phyloP scores from a whole-genome alignment of 2,329 filamentous ascomycete species.

The Hyphodiscus sp. region DNA sequence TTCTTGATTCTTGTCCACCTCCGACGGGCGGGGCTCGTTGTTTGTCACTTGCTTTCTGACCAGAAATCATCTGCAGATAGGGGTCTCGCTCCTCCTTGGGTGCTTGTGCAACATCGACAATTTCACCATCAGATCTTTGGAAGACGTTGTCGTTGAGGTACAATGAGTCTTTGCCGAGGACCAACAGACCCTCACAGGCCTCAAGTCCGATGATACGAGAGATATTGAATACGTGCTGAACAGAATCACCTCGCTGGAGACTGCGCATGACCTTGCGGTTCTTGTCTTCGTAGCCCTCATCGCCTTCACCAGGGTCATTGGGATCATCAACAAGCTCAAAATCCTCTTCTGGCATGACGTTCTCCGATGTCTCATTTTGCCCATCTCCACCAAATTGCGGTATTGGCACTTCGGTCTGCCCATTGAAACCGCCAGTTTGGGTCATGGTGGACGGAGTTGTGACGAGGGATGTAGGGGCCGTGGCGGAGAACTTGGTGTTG shows the following conservation, averaged over 20 bases:
- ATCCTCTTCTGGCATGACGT: constrained; percentile 61
- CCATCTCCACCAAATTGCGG: constrained; percentile 11
- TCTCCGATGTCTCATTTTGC: constrained; percentile 16
- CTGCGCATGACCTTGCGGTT: constrained; percentile 97
- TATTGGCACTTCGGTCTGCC: constrained; percentile 8
- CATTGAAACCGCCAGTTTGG: constrained; percentile 6
- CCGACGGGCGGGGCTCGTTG: constrained; percentile 47
- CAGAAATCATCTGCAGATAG: constrained; percentile 89
- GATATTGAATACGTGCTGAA: constrained; percentile 91
- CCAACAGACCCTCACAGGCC: constrained; percentile 86
- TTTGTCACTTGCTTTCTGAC: constrained; percentile 54
- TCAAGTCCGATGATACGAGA: constrained; percentile 92
- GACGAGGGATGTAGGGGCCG: constrained; percentile 7
- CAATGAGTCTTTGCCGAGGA: constrained; percentile 83
- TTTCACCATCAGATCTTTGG: constrained; percentile 89
- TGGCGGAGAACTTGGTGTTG: constrained; percentile 21
- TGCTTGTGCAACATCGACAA: constrained; percentile 93
- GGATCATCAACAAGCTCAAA: constrained; percentile 96
- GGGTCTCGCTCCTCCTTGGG: constrained; percentile 88
- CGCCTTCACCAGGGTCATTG: constrained; percentile 70
- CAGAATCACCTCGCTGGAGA: constrained; percentile 81
- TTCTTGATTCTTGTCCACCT: constrained; percentile 72
- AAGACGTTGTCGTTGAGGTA: constrained; percentile 98
- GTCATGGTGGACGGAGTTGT: constrained; percentile 9
- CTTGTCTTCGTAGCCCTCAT: constrained; percentile 87